phyloP scores from a whole-genome alignment of 2,329 filamentous ascomycete genomes.

The Cercospora sp. region DNA sequence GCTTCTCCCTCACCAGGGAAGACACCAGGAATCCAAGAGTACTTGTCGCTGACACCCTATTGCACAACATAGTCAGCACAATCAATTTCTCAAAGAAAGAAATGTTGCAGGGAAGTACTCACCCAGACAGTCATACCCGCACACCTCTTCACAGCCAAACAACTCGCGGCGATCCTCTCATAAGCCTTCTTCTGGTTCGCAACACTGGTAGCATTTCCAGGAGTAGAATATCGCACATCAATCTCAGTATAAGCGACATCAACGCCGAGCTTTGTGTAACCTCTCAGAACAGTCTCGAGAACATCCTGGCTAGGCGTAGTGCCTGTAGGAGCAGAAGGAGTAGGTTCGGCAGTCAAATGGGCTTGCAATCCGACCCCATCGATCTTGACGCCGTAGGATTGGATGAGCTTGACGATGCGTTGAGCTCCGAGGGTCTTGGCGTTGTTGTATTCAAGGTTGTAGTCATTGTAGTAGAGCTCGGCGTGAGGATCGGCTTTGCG shows the following conservation, averaged over 20 bases:
- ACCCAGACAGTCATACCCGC: constrained; percentile 54
- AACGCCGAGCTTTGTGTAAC: constrained; percentile 53
- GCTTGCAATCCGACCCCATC: constrained; percentile 53
- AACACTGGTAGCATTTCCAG: constrained; percentile 30
- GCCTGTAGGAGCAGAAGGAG: constrained; percentile 17
- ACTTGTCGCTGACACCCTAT: constrained; percentile 44
- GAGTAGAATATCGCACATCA: constrained; percentile 54
- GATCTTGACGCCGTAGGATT: constrained; percentile 36
- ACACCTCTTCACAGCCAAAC: constrained; percentile 41
- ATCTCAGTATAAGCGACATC: constrained; percentile 66
- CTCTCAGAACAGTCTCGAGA: constrained; percentile 49
- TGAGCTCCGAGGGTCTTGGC: constrained; percentile 31
- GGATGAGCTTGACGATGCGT: constrained; percentile 31
- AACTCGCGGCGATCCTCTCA: constrained; percentile 38
- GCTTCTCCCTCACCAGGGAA: constrained; percentile 44
- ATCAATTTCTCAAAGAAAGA: no score
- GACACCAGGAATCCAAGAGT: constrained; percentile 43
- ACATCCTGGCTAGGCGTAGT: constrained; percentile 25
- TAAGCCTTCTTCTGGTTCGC: constrained; percentile 53
- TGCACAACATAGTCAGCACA: neutral
- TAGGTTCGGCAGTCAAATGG: constrained; percentile 52
- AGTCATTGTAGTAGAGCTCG: constrained; percentile 38
- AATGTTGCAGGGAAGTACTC: neutral
- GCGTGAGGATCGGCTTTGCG: constrained; percentile 27
- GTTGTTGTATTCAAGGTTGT: constrained; percentile 34